Conservation (phyloP, 108 stramenopile genomes). For the Cyclotella baltica region DNA sequence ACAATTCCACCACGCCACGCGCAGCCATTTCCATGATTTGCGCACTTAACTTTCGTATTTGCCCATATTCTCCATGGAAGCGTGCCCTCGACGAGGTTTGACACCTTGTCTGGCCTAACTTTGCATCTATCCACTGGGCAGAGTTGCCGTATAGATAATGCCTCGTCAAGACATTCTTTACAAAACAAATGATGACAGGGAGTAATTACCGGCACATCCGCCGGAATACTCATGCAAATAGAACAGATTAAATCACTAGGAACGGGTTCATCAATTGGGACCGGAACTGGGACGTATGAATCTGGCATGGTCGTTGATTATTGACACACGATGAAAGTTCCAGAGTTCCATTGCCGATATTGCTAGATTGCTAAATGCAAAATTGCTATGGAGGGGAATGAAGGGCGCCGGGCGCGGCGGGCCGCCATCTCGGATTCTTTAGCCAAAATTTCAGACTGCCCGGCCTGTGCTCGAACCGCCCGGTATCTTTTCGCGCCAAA, state of each 20-base stretch:
- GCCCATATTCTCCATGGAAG: conserved; percentile 32
- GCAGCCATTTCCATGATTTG: conserved; percentile 25
- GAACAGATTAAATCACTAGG: conserved; percentile 36
- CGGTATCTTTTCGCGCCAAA: no score
- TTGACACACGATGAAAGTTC: no score
- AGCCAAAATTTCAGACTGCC: no score
- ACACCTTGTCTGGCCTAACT: background rate
- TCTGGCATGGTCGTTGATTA: background rate
- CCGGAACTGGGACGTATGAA: background rate
- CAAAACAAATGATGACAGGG: conserved; percentile 41
- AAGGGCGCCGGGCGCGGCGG: no score
- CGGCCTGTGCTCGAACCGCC: no score
- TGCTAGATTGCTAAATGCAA: background rate
- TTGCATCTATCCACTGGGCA: conserved; percentile 27
- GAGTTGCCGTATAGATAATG: background rate
- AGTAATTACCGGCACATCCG: conserved; percentile 15
- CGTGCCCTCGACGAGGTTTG: background rate
- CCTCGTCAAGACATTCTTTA: conserved; percentile 11
- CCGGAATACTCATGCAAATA: conserved; percentile 34
- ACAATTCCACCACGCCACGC: conserved; percentile 36
- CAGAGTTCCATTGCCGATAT: background rate
- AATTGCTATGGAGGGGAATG: background rate
- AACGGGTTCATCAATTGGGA: conserved; percentile 17
- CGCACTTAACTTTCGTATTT: conserved; percentile 34
- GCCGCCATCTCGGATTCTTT: no score